Base-by-base conservation (phyloP, 768 basidiomycete genomes). In the Termitomyces bulborhizus region DNA sequence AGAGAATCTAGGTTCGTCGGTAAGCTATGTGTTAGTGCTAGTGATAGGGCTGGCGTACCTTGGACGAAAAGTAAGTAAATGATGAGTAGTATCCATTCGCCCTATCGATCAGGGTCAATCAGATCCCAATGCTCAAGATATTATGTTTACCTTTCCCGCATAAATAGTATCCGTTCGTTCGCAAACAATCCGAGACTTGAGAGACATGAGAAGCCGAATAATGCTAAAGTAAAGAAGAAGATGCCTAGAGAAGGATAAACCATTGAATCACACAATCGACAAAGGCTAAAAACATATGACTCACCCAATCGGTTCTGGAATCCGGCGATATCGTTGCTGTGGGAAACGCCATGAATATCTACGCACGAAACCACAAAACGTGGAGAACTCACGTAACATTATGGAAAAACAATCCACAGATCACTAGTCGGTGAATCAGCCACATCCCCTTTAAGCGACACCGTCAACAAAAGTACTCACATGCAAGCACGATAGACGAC, bases 11-110 rank as follows among this genome's bases (percentile, higher is more conserved):
- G 7, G 18, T 34, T 27, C 15, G 5, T 13, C 9, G 15, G 12
- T 51, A 4, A 53, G 12, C 26, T 29, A n/a, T 13, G 6, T 12
- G 7, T 16, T 36, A 7, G 16, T 0, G 11, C 18, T 7, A 12
- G 18, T 13, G 13, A 13, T 13, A 9, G 3, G 42, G 12, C 27
- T 9, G 4, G 56, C 68, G 24, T 54, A 80, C 90, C 80, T 99
- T 99, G 56, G 96, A 95, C 1, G 90, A 76, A 69, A 98, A 98
- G 76, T 98, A 99, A 8, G 94, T 95, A 66, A 95, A 86, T 1
- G 97, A 88, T 0, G 93, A 91, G 69, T 99, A 99, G 70, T 99
- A 99, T 12, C 97, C 97, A 62, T 99, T 99, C 2, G 94, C 85
- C 60, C 93, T 95, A 68, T 40, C 52, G 26, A 44, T 42, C 12